Conservation (phyloP, 2,329 filamentous ascomycete species). For the Phoma herbarum region DNA sequence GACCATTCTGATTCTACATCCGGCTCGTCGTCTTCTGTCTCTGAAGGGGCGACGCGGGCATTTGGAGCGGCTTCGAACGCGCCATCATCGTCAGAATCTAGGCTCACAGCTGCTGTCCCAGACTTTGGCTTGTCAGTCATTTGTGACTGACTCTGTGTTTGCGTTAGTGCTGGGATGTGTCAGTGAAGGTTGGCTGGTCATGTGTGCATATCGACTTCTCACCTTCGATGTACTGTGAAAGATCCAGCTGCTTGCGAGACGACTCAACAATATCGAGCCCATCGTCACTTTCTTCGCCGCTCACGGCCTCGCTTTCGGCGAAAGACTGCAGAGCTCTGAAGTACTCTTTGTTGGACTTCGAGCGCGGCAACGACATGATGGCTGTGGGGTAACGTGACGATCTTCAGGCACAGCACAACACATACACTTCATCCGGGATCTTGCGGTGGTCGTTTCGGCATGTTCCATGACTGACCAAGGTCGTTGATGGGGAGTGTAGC, state of each 20-base stretch:
- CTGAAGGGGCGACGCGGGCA: background rate
- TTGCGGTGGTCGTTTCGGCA: background rate
- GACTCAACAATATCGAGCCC: slow-evolving; percentile 55
- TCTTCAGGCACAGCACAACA: background rate
- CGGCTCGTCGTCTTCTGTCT: slow-evolving; percentile 21
- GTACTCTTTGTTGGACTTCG: slow-evolving; percentile 25
- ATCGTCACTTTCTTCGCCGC: slow-evolving; percentile 49
- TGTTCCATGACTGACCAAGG: background rate
- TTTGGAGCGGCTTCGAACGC: background rate
- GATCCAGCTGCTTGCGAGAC: slow-evolving; percentile 43
- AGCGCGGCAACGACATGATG: slow-evolving; percentile 30
- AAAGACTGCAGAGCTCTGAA: slow-evolving; percentile 34
- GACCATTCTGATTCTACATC: slow-evolving; percentile 52
- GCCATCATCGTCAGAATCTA: slow-evolving; percentile 25
- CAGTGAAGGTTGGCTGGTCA: slow-evolving; percentile 3
- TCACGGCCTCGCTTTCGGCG: slow-evolving; percentile 38
- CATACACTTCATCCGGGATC: slow-evolving; percentile 5
- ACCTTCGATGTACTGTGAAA: slow-evolving; percentile 49
- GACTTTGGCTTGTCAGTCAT: slow-evolving; percentile 9
- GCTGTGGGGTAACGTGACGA: background rate
- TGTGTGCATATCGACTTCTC: background rate
- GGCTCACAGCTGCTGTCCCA: slow-evolving; percentile 1
- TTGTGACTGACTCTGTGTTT: slow-evolving; percentile 38
- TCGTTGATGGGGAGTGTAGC: background rate
- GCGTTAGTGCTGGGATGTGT: slow-evolving; percentile 36